Percentiles rank a stretch among this genome's conserved stretches.
These are phyloP conservation scores for Salix arbutifolia DNA, from an alignment of 345 rosid genomes.

Conservation along the genomic window DNA sequence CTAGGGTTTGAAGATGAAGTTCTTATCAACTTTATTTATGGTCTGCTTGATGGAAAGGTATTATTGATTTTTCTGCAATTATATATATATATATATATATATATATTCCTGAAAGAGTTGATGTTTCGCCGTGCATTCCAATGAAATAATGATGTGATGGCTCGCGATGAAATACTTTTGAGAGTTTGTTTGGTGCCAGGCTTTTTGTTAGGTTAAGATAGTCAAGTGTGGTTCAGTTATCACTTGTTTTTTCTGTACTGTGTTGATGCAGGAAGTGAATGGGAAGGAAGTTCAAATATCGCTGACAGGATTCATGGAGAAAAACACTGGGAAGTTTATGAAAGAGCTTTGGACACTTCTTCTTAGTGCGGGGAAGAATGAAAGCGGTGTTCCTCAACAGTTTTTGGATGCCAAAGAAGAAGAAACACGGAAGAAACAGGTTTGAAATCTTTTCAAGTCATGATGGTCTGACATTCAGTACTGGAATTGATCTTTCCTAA, in stretches of 20 bases:
- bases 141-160: background rate
- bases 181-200: background rate
- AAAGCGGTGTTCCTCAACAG: constrained; percentile 89
- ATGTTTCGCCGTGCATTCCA: background rate
- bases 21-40: constrained; percentile 88
- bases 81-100: background rate
- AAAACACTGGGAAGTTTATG: constrained; percentile 91
- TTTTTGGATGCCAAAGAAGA: constrained; percentile 84
- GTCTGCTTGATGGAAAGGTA: constrained; percentile 93
- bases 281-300: constrained; percentile 88
- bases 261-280: constrained; percentile 58
- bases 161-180: background rate
- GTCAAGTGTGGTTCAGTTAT: background rate
- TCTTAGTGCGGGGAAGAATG: constrained; percentile 79
- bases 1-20: constrained; percentile 98
- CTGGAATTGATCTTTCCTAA: constrained; percentile 8
- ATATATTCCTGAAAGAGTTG: background rate
- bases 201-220: background rate
- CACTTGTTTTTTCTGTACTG: background rate
- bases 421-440: constrained; percentile 74
- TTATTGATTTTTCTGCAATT: background rate
- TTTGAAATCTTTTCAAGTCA: constrained; percentile 18
- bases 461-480: background rate
- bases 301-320: constrained; percentile 98
- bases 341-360: constrained; percentile 97